Conservation (phyloP, 495 filamentous ascomycete genomes). For the Rostrohypoxylon terebratum region DNA sequence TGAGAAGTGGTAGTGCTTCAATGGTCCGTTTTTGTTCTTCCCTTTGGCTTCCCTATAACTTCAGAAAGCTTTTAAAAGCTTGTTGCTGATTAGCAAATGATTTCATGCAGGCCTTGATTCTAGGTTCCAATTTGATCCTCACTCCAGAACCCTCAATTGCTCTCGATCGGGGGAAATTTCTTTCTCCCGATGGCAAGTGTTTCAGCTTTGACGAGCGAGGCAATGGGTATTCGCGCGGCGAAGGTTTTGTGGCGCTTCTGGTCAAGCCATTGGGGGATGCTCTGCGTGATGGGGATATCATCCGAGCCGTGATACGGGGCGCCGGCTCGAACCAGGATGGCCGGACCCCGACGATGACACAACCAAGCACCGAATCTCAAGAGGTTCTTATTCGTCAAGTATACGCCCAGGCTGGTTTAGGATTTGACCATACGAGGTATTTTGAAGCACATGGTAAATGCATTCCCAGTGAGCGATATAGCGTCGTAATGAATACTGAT, state of each 20-base stretch:
- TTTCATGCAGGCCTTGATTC: constrained; percentile 11
- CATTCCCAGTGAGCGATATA: not conserved
- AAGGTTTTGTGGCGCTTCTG: constrained; percentile 64
- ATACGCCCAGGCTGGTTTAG: constrained; percentile 48
- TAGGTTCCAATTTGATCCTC: constrained; percentile 13
- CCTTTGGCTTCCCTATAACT: no score
- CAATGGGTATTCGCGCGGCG: constrained; percentile 71
- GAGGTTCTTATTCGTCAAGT: constrained; percentile 58
- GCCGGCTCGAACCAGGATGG: constrained; percentile 66
- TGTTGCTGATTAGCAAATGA: not conserved
- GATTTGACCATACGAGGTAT: constrained; percentile 54
- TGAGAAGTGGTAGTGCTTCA: not conserved
- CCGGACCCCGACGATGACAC: constrained; percentile 60
- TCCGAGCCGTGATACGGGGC: constrained; percentile 68
- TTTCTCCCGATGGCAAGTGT: constrained; percentile 57
- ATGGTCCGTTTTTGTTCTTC: not conserved
- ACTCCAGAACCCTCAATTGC: constrained; percentile 50
- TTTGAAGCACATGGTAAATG: constrained; percentile 56
- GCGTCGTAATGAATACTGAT: not conserved
- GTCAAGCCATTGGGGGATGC: constrained; percentile 66
- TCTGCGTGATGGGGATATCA: constrained; percentile 58
- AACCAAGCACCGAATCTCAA: constrained; percentile 63
- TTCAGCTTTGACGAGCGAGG: constrained; percentile 67
- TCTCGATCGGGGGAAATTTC: constrained; percentile 45
- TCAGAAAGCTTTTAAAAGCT: no score